Evolutionary conservation across 2,329 filamentous ascomycete species (phyloP).

Genomic region (Colletotrichum somersetense): DNA sequence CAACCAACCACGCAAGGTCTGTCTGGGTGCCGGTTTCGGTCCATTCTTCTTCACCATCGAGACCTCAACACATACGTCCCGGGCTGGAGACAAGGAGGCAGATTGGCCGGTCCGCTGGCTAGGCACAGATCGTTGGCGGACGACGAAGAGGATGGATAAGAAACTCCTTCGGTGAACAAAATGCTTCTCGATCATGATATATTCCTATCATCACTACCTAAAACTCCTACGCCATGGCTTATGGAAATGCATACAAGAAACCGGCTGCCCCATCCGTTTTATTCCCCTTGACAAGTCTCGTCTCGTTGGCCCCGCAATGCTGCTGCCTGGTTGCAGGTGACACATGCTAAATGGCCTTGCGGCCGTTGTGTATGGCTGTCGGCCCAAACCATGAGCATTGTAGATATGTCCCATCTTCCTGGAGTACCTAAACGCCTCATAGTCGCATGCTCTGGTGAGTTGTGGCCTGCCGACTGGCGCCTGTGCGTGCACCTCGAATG

Average conservation of each 20-base stretch:
- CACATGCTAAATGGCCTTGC: background rate
- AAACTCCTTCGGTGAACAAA: background rate
- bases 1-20: background rate
- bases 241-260: conserved; percentile 22
- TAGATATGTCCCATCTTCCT: background rate
- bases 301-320: background rate
- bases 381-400: background rate
- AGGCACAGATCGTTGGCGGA: background rate
- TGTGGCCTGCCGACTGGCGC: background rate
- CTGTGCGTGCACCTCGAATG: background rate
- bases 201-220: conserved; percentile 11
- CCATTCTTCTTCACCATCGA: background rate
- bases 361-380: background rate
- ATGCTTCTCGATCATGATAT: conserved; percentile 3
- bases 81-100: background rate
- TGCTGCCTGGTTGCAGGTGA: background rate
- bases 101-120: too few relatives aligned
- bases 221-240: background rate
- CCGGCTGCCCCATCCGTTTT: background rate
- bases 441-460: background rate
- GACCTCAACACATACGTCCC: background rate
- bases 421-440: background rate
- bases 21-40: background rate
- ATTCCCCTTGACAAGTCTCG: background rate
- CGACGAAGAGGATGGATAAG: too few relatives aligned